phyloP scores from a whole-genome alignment of 352 stramenopile genomes.

The Salisapilia sapeloensis region DNA sequence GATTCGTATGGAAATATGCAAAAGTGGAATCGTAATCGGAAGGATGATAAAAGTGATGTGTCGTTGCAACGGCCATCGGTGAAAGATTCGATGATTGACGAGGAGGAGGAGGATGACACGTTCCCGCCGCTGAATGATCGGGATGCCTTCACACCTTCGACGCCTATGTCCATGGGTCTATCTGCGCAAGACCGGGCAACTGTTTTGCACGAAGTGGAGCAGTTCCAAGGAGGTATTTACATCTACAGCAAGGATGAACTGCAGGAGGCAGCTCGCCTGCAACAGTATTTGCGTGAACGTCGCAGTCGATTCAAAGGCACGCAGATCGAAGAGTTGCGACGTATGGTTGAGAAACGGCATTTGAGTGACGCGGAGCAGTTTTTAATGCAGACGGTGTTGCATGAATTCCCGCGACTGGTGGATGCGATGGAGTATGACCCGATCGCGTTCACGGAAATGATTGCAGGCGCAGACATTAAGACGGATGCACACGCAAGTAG shows the following conservation, averaged over 20 bases:
- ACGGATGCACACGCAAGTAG: too few relatives aligned
- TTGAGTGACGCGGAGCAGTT: conserved; percentile 37
- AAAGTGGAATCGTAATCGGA: too few relatives aligned
- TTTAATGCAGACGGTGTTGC: conserved; percentile 37
- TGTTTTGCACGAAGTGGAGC: conserved; percentile 43
- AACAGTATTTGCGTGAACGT: conserved; percentile 31
- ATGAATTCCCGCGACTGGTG: conserved; percentile 43
- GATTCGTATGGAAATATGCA: conserved; percentile 1
- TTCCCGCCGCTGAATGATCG: too few relatives aligned
- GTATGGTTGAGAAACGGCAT: conserved; percentile 14
- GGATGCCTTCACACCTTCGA: too few relatives aligned
- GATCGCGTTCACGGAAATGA: conserved; percentile 46
- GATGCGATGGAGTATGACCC: conserved; percentile 74
- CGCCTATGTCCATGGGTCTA: too few relatives aligned
- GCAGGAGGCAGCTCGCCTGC: conserved; percentile 26
- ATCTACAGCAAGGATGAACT: conserved; percentile 70
- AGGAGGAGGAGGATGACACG: conserved; percentile 2
- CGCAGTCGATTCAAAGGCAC: conserved; percentile 2
- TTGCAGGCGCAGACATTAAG: conserved; percentile 23
- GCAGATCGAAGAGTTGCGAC: conserved; percentile 8
- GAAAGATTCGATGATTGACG: conserved; percentile 1
- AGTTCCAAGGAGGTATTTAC: conserved; percentile 40
- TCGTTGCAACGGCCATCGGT: neutral
- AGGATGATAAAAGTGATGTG: too few relatives aligned
- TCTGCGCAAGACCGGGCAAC: conserved; percentile 38